These are phyloP conservation scores for Penicillium psychrosexuale DNA, from an alignment of 2,329 filamentous ascomycete species.

Conservation along the genomic window DNA sequence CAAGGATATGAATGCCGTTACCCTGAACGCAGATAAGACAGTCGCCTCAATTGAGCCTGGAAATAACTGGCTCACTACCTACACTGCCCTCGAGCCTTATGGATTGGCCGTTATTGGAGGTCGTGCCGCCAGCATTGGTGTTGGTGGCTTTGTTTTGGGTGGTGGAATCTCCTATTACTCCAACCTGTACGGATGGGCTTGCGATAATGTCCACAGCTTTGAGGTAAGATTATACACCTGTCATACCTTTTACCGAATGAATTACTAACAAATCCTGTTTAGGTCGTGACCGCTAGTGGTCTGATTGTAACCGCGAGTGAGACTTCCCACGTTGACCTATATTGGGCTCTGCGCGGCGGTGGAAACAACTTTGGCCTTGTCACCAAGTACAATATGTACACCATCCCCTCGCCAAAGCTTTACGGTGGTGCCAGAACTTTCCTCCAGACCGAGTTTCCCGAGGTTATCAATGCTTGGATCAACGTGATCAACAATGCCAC, in stretches of 20 bases:
- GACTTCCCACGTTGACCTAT: constrained; percentile 35
- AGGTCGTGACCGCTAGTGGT: constrained; percentile 28
- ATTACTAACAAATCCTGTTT: neutral
- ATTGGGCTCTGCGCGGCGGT: constrained; percentile 43
- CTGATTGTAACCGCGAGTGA: constrained; percentile 34
- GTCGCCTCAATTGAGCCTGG: constrained; percentile 33
- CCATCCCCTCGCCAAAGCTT: constrained; percentile 37
- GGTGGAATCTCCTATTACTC: constrained; percentile 37
- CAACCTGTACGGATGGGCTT: constrained; percentile 34
- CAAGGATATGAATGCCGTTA: constrained; percentile 28
- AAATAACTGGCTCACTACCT: constrained; percentile 36
- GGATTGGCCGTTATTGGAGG: constrained; percentile 36
- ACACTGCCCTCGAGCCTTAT: constrained; percentile 30
- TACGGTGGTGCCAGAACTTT: constrained; percentile 41
- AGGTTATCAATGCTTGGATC: constrained; percentile 33
- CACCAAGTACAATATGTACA: constrained; percentile 42
- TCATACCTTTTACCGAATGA: neutral
- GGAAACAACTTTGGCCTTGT: constrained; percentile 41
- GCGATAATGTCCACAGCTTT: constrained; percentile 36
- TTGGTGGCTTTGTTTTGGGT: constrained; percentile 23
- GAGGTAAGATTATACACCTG: constrained; percentile 20
- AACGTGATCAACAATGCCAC: constrained; percentile 30
- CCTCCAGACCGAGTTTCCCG: constrained; percentile 25
- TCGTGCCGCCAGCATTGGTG: constrained; percentile 23
- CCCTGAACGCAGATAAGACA: constrained; percentile 28